Conservation (phyloP, 78 protist genomes). For the Bodo saltans region DNA sequence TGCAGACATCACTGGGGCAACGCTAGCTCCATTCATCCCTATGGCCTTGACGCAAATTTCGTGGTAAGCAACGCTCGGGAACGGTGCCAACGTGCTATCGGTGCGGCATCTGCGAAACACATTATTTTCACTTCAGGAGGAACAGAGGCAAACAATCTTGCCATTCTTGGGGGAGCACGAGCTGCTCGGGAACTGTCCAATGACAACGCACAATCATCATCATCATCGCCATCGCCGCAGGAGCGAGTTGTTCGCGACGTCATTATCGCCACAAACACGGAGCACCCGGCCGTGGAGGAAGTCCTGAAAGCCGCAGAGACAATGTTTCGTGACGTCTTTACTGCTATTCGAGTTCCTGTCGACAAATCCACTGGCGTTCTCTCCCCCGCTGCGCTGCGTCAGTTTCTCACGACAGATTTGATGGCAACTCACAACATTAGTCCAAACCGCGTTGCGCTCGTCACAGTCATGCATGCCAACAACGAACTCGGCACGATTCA, state of each 20-base stretch:
- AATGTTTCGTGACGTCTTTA: neutral
- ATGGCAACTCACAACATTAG: neutral
- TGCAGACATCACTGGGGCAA: neutral
- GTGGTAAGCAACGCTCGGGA: neutral
- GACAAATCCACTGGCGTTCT: too few relatives aligned
- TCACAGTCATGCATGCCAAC: conserved; percentile 35
- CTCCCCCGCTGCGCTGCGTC: too few relatives aligned
- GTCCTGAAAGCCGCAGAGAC: conserved; percentile 1
- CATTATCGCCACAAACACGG: neutral
- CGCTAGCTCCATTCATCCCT: neutral
- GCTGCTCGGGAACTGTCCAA: neutral
- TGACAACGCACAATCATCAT: too few relatives aligned
- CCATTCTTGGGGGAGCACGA: neutral
- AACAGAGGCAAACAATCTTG: conserved; percentile 43
- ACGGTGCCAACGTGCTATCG: neutral
- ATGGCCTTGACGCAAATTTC: neutral
- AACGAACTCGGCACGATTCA: conserved; percentile 41
- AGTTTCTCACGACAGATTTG: too few relatives aligned
- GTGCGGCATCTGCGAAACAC: neutral
- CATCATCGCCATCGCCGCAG: too few relatives aligned
- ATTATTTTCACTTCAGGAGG: conserved; percentile 20
- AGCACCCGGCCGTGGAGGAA: conserved; percentile 15
- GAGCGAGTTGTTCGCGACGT: neutral
- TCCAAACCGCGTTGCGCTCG: neutral
- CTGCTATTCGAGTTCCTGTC: conserved; percentile 12